These are phyloP conservation scores for Acanthamoeba healyi DNA, from an alignment of 208 protist genomes.

Conservation along the genomic window DNA sequence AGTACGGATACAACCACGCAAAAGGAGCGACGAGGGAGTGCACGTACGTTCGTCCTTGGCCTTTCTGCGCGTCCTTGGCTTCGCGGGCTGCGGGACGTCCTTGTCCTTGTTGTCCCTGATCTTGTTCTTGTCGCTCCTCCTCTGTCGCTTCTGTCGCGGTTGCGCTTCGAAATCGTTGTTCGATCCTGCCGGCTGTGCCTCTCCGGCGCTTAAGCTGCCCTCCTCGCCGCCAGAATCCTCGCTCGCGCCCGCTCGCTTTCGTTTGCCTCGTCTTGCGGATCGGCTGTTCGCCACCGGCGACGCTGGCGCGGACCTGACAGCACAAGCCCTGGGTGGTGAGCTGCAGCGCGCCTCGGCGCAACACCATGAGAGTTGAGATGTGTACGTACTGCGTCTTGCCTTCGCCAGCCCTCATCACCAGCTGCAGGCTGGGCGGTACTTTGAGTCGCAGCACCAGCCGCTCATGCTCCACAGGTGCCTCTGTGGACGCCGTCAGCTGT, in stretches of 20 bases:
- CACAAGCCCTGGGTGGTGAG: not conserved
- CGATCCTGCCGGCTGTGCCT: not conserved
- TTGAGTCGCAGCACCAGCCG: constrained; percentile 8
- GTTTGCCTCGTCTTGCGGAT: not conserved
- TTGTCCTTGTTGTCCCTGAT: too few relatives aligned
- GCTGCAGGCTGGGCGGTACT: not conserved
- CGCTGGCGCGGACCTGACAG: not conserved
- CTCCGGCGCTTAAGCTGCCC: not conserved
- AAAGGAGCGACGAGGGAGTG: not conserved
- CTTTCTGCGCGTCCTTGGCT: not conserved
- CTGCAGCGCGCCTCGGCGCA: not conserved
- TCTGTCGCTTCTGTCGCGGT: not conserved
- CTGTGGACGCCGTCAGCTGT: not conserved
- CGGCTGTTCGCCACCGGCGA: not conserved
- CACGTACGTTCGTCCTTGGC: not conserved
- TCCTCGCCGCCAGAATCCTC: not conserved
- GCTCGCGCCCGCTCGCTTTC: not conserved
- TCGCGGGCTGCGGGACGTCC: not conserved
- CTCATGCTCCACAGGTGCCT: not conserved
- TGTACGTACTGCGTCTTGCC: too few relatives aligned
- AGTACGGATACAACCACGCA: too few relatives aligned
- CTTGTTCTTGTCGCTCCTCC: not conserved
- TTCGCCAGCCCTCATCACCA: not conserved
- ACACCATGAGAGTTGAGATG: too few relatives aligned
- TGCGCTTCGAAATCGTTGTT: not conserved